Evolutionary conservation across 768 basidiomycete species (phyloP).

Genomic region (Lactarius sp.): DNA sequence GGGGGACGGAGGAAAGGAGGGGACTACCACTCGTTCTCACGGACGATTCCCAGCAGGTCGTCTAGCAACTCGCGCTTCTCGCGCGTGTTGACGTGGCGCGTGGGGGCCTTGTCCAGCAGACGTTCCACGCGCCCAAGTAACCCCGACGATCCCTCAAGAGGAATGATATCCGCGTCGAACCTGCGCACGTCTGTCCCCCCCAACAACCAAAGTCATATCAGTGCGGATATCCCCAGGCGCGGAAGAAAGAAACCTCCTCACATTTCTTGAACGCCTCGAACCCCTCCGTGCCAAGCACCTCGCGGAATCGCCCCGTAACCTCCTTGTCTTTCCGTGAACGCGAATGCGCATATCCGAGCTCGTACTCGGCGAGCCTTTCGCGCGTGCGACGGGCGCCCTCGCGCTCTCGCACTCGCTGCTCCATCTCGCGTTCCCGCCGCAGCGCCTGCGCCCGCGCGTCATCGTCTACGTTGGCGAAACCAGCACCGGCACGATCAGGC

Average conservation of each 20-base stretch:
- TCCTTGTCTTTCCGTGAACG: conserved; percentile 20
- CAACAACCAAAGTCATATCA: not conserved
- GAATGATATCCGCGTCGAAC: conserved; percentile 70
- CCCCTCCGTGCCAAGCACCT: conserved; percentile 21
- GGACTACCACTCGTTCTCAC: conserved; percentile 23
- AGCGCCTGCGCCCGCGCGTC: conserved; percentile 22
- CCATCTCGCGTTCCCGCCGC: conserved; percentile 29
- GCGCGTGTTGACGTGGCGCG: conserved; percentile 40
- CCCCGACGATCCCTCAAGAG: conserved; percentile 68
- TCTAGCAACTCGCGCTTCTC: conserved; percentile 32
- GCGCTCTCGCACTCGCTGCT: conserved; percentile 25
- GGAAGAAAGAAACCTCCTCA: conserved; percentile 34
- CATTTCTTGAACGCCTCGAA: conserved; percentile 50
- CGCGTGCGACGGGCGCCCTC: conserved; percentile 26
- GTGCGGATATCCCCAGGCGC: not conserved
- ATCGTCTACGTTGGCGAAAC: not conserved
- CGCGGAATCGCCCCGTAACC: conserved; percentile 23
- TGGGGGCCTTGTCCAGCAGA: conserved; percentile 46
- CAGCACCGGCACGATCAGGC: not conserved
- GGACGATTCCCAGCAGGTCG: conserved; percentile 24
- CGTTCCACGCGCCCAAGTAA: conserved; percentile 60
- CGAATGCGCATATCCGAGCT: conserved; percentile 26
- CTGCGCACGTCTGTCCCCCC: conserved; percentile 55
- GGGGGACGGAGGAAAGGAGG: not conserved
- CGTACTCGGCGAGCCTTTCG: conserved; percentile 29